Conservation (phyloP, 257 asterid genomes). For the Nicotiana undulata region DNA sequence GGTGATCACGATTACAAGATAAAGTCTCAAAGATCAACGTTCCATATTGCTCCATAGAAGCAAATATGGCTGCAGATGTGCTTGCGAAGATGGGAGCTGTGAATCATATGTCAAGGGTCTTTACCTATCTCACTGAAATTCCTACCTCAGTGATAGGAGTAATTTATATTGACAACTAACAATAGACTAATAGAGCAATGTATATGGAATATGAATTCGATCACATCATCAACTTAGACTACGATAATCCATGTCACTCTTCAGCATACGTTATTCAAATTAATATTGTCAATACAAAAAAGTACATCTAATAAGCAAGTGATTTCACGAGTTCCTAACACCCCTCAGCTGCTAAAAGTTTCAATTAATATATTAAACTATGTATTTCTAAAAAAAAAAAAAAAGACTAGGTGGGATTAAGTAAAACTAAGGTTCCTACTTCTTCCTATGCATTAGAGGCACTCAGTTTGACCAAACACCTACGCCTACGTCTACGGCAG, state of each 20-base stretch:
- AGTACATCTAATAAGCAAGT: neutral
- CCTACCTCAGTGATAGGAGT: too few species aligned
- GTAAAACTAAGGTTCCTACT: neutral
- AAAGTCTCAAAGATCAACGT: too few species aligned
- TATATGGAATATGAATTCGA: neutral
- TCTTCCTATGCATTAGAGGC: neutral
- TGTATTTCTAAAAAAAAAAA: neutral
- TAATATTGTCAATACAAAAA: neutral
- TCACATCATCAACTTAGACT: neutral
- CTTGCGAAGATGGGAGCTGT: too few species aligned
- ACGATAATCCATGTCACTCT: neutral
- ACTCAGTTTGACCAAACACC: neutral
- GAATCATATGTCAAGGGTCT: too few species aligned
- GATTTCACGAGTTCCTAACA: neutral
- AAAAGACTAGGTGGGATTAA: neutral
- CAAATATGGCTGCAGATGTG: too few species aligned
- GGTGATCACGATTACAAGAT: too few species aligned
- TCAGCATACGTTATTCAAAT: neutral
- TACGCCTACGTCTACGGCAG: neutral
- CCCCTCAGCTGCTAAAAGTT: neutral
- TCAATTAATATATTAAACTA: neutral
- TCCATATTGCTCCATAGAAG: too few species aligned
- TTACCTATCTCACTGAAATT: too few species aligned
- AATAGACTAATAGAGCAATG: neutral
- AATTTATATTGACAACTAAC: neutral